phyloP scores from a whole-genome alignment of 2,329 filamentous ascomycete species.

The Cercospora zeina region DNA sequence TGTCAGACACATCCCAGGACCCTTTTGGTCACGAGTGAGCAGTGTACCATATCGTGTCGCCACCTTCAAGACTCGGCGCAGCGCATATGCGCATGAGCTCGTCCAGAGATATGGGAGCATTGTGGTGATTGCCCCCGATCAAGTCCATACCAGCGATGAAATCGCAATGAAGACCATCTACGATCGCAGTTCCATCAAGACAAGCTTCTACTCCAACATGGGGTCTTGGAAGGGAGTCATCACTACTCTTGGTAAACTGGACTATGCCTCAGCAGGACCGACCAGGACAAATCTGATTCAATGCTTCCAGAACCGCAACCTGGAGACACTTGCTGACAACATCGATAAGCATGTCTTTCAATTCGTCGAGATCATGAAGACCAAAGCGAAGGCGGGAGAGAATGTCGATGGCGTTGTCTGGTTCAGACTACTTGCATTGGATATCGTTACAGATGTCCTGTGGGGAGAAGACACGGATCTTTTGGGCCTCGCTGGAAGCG shows the following conservation, averaged over 20 bases:
- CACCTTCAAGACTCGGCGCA: constrained; percentile 20
- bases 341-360: constrained; percentile 22
- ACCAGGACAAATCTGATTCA: constrained; percentile 28
- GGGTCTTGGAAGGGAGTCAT: constrained; percentile 28
- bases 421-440: constrained; percentile 25
- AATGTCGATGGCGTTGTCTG: constrained; percentile 25
- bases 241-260: constrained; percentile 24
- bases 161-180: constrained; percentile 27
- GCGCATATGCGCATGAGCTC: constrained; percentile 18
- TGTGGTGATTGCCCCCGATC: constrained; percentile 29
- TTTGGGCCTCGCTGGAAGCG: constrained; percentile 4
- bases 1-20: constrained; percentile 24
- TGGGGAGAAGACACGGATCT: constrained; percentile 25
- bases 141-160: constrained; percentile 26
- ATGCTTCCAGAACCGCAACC: constrained; percentile 26
- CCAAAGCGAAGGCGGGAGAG: constrained; percentile 6
- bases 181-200: constrained; percentile 22
- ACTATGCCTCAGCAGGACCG: constrained; percentile 22
- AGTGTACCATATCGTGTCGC: constrained; percentile 22
- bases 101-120: constrained; percentile 23
- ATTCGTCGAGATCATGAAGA: constrained; percentile 19
- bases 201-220: constrained; percentile 26
- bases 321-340: constrained; percentile 23
- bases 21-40: constrained; percentile 21
- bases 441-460: constrained; percentile 27